A percentile compares a stretch with the other conserved stretches of the same genome.
These are phyloP conservation scores for Ramularia collo-cygni DNA, from an alignment of 2,329 filamentous ascomycete species.

Conservation along the genomic window DNA sequence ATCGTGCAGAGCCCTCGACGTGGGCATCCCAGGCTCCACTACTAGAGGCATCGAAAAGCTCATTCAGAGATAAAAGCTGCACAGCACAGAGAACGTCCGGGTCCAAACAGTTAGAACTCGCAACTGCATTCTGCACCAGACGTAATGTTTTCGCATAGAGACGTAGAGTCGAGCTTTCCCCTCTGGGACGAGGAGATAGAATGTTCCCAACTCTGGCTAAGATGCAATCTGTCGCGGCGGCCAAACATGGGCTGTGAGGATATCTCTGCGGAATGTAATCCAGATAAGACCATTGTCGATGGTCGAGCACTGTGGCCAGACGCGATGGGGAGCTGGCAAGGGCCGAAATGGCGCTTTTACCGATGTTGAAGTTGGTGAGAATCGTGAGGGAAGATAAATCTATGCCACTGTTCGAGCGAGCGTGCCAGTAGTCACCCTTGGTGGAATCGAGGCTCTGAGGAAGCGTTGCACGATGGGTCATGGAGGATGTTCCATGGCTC, in stretches of 20 bases:
- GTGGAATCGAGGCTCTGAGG: constrained; percentile 1
- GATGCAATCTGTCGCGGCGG: constrained; percentile 20
- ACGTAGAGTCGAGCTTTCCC: constrained; percentile 4
- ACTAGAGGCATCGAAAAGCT: constrained; percentile 30
- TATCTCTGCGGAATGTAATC: constrained; percentile 21
- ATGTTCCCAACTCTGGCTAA: constrained; percentile 17
- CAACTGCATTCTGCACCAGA: constrained; percentile 17
- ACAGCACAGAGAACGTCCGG: constrained; percentile 22
- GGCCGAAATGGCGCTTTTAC: constrained; percentile 11
- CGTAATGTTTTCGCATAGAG: constrained; percentile 21
- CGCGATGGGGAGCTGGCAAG: constrained; percentile 13
- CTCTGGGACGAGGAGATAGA: constrained; percentile 6
- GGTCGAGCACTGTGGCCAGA: constrained; percentile 9
- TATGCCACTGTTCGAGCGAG: constrained; percentile 18
- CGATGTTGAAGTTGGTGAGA: constrained; percentile 24
- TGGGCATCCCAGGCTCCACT: constrained; percentile 30
- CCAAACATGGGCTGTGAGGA: constrained; percentile 16
- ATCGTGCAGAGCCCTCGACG: constrained; percentile 26
- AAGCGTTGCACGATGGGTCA: neutral
- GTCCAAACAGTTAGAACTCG: constrained; percentile 7
- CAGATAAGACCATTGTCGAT: constrained; percentile 18
- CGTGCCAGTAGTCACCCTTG: constrained; percentile 9
- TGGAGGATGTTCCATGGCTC: neutral
- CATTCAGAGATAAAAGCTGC: constrained; percentile 18
- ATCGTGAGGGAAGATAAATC: constrained; percentile 20